Percentiles rank a stretch among this genome's conserved stretches.
phyloP scores from a whole-genome alignment of 768 basidiomycete genomes.

The Hypholoma fasciculare region DNA sequence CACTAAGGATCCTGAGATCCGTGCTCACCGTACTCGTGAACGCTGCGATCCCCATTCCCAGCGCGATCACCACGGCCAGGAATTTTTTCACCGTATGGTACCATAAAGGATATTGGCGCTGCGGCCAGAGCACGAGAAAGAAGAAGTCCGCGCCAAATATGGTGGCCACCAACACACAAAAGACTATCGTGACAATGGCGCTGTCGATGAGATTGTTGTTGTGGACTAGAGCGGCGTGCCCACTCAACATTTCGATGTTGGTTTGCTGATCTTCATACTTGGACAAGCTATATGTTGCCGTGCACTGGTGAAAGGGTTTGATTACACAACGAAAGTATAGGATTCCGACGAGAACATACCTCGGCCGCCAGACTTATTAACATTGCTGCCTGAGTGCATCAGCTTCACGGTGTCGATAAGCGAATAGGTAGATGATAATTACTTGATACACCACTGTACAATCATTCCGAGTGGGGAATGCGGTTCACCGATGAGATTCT shows the following conservation, averaged over 20 bases:
- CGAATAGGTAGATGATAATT: not conserved
- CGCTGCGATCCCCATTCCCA: constrained; percentile 27
- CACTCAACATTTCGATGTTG: constrained; percentile 21
- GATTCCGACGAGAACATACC: constrained; percentile 12
- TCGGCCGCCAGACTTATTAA: constrained; percentile 31
- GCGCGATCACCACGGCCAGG: constrained; percentile 22
- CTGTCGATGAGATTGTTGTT: constrained; percentile 31
- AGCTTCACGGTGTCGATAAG: constrained; percentile 3
- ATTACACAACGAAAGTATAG: not conserved
- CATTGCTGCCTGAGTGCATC: constrained; percentile 24
- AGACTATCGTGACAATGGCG: constrained; percentile 30
- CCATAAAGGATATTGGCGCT: constrained; percentile 31
- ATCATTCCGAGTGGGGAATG: not conserved
- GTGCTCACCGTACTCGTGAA: constrained; percentile 31
- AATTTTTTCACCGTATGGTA: constrained; percentile 22
- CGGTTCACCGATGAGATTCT: not conserved
- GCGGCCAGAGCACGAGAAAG: constrained; percentile 35
- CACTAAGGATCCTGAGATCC: not conserved
- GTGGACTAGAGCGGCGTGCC: constrained; percentile 22
- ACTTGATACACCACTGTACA: constrained; percentile 20
- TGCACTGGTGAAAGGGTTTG: constrained; percentile 17
- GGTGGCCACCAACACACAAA: constrained; percentile 34
- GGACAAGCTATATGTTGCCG: constrained; percentile 33
- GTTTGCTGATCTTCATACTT: constrained; percentile 32
- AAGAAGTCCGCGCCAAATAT: constrained; percentile 37